Conservation (phyloP, 2,329 filamentous ascomycete species). For the Pseudogymnoascus sp. region DNA sequence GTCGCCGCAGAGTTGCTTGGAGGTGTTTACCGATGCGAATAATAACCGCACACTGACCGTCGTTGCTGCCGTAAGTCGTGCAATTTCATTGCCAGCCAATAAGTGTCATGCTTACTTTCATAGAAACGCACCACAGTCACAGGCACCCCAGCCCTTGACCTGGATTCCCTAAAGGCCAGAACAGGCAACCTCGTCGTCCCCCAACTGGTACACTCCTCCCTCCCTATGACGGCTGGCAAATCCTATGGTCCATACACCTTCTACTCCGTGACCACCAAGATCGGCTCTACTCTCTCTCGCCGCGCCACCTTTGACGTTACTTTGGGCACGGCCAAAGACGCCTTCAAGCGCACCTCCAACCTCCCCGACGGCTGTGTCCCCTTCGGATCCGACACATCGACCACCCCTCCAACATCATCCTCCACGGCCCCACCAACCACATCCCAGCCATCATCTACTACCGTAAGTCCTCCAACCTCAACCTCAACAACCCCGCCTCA, state of each 20-base stretch:
- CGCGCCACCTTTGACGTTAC: conserved; percentile 20
- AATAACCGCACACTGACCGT: conserved; percentile 18
- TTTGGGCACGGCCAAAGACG: conserved; percentile 30
- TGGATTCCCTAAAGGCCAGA: conserved; percentile 20
- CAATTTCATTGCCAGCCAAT: background rate
- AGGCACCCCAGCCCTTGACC: conserved; percentile 13
- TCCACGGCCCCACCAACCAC: conserved; percentile 8
- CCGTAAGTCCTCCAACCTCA: conserved; percentile 22
- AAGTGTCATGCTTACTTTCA: background rate
- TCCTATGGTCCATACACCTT: conserved; percentile 21
- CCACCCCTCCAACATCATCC: background rate
- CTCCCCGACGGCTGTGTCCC: conserved; percentile 37
- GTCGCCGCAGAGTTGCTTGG: conserved; percentile 47
- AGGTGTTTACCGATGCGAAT: conserved; percentile 11
- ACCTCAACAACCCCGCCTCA: conserved; percentile 14
- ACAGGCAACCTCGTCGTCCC: conserved; percentile 18
- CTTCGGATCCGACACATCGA: conserved; percentile 24
- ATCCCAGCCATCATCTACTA: background rate
- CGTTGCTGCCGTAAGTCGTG: conserved; percentile 21
- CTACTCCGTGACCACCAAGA: conserved; percentile 19
- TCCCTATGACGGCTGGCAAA: conserved; percentile 19
- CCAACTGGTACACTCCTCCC: conserved; percentile 13
- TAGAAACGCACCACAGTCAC: conserved; percentile 16
- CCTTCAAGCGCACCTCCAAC: conserved; percentile 40
- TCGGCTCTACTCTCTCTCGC: conserved; percentile 12